phyloP scores from a whole-genome alignment of 2,329 filamentous ascomycete species.

The Hymenotorrendiella dingleyae region DNA sequence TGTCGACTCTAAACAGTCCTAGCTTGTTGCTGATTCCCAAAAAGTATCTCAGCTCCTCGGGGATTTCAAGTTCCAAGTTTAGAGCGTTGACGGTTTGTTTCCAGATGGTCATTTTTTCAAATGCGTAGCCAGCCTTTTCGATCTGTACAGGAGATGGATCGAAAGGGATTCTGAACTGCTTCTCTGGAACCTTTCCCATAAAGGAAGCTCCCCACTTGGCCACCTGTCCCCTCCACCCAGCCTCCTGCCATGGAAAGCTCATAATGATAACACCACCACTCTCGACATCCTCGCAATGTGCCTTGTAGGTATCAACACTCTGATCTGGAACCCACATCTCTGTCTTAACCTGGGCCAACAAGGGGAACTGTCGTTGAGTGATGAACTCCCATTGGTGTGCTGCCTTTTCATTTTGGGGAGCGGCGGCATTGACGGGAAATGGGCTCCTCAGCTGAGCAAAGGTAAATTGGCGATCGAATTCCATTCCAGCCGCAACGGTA shows the following conservation, averaged over 20 bases:
- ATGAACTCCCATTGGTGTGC: constrained; percentile 61
- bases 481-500: constrained; percentile 63
- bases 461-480: constrained; percentile 76
- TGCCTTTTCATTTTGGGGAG: constrained; percentile 34
- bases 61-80: constrained; percentile 52
- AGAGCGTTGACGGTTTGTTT: constrained; percentile 49
- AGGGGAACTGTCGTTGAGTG: constrained; percentile 63
- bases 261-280: constrained; percentile 58
- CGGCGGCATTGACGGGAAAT: constrained; percentile 37
- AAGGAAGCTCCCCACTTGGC: constrained; percentile 46
- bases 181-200: constrained; percentile 47
- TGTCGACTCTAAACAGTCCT: constrained; percentile 63
- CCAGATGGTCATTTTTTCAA: constrained; percentile 60
- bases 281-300: constrained; percentile 42
- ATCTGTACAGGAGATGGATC: constrained; percentile 54
- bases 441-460: constrained; percentile 63
- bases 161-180: constrained; percentile 62
- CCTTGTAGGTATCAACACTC: constrained; percentile 43
- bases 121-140: constrained; percentile 50
- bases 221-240: constrained; percentile 42
- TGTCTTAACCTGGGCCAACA: constrained; percentile 62
- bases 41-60: constrained; percentile 57
- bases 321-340: constrained; percentile 66
- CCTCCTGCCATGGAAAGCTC: constrained; percentile 56
- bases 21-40: constrained; percentile 62